Conservation (phyloP, 306 rosid species). For the Nissolia schottii region DNA sequence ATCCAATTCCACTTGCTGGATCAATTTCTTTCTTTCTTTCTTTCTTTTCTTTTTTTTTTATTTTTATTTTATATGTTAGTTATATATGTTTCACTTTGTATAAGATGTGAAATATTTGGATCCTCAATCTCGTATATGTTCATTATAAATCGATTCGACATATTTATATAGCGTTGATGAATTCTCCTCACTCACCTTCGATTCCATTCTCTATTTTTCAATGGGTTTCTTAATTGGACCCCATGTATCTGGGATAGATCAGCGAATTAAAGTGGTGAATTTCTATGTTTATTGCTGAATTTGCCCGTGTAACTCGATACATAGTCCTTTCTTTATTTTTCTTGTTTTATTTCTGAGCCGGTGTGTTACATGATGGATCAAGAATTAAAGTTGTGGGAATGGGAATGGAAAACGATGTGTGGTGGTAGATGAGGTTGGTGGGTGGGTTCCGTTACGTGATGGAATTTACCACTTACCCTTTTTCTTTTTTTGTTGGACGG, state of each 20-base stretch:
- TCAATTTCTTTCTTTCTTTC: conserved; percentile 1
- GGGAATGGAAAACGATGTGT: neutral
- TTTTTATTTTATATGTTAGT: neutral
- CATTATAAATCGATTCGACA: conserved; percentile 32
- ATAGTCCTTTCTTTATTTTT: no score
- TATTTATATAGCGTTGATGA: conserved; percentile 26
- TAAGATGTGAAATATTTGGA: conserved; percentile 43
- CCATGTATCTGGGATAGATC: no score
- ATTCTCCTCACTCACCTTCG: neutral
- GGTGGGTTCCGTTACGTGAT: conserved; percentile 35
- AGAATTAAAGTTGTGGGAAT: neutral
- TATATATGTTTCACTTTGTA: conserved; percentile 29
- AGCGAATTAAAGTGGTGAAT: neutral
- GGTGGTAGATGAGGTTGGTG: conserved; percentile 42
- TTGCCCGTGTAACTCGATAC: neutral
- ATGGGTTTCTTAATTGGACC: neutral
- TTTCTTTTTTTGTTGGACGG: neutral
- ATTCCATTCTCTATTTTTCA: no score
- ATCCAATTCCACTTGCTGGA: conserved; percentile 8
- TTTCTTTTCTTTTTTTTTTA: neutral
- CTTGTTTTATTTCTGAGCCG: neutral
- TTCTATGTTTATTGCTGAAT: neutral
- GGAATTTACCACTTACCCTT: conserved; percentile 13
- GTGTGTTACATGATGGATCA: neutral
- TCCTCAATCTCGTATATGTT: conserved; percentile 29